Conservation (phyloP, 176 grass and related monocot genomes). For the Oryza officinalis region DNA sequence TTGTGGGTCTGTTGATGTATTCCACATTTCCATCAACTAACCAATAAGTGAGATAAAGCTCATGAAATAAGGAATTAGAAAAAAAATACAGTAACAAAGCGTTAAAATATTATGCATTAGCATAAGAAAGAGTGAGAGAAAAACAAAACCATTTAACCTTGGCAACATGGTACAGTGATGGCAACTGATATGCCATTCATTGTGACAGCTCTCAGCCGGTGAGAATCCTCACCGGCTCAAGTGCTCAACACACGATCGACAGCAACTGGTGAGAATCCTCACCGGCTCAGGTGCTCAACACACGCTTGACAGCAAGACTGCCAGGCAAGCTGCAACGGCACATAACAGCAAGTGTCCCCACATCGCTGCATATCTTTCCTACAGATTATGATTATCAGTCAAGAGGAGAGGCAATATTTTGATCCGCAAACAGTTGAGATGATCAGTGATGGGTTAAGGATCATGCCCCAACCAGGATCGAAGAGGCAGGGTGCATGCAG, state of each 20-base stretch:
- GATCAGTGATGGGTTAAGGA: neutral
- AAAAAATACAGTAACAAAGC: neutral
- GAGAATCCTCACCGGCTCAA: neutral
- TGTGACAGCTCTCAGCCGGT: slow-evolving; percentile 10
- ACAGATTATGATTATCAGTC: neutral
- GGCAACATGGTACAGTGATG: slow-evolving; percentile 39
- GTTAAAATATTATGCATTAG: neutral
- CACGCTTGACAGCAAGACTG: slow-evolving; percentile 15
- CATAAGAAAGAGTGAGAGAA: neutral
- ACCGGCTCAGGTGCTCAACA: neutral
- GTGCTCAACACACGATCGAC: neutral
- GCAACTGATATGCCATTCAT: slow-evolving; percentile 4
- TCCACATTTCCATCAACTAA: neutral
- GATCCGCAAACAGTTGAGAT: slow-evolving; percentile 19
- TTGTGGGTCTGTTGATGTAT: neutral
- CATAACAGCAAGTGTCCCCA: neutral
- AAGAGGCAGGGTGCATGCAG: slow-evolving; percentile 14
- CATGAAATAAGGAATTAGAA: neutral
- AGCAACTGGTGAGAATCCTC: slow-evolving; percentile 21
- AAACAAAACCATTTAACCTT: neutral
- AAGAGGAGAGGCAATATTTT: slow-evolving; percentile 21
- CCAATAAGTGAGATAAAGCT: neutral
- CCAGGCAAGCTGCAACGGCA: slow-evolving; percentile 14
- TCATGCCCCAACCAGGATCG: slow-evolving; percentile 12
- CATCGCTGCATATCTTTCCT: neutral